Percentiles rank a stretch among this genome's conserved stretches.
phyloP scores from a whole-genome alignment of 257 asterid species.

The Anisodus acutangulus region DNA sequence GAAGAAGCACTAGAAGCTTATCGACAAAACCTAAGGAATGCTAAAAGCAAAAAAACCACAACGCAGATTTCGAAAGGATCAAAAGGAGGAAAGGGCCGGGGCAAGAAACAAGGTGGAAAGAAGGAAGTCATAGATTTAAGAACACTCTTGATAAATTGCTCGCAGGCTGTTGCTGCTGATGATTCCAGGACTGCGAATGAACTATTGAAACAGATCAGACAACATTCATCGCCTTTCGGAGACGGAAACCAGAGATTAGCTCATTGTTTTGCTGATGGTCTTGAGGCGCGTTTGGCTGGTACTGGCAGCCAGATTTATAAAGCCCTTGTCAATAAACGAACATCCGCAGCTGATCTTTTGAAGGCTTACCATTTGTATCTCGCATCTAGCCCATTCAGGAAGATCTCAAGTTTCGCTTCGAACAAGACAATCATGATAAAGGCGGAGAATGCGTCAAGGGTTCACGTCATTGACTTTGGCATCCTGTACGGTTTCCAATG shows the following conservation, averaged over 20 bases:
- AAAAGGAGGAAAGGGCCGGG: conserved; percentile 42
- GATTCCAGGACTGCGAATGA: conserved; percentile 47
- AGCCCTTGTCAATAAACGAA: conserved; percentile 47
- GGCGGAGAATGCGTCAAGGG: conserved; percentile 39
- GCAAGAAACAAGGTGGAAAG: conserved; percentile 52
- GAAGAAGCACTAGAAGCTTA: conserved; percentile 48
- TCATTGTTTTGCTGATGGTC: conserved; percentile 63
- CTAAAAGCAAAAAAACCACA: conserved; percentile 34
- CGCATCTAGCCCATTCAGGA: conserved; percentile 59
- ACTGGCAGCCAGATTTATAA: conserved; percentile 59
- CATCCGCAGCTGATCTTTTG: conserved; percentile 53
- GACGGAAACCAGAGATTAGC: conserved; percentile 69
- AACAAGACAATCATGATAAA: conserved; percentile 50
- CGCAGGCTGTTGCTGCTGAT: conserved; percentile 66
- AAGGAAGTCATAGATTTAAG: conserved; percentile 63
- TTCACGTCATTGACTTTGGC: conserved; percentile 73
- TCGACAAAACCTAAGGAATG: conserved; percentile 40
- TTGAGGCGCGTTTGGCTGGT: conserved; percentile 70
- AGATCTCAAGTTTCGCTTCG: conserved; percentile 48
- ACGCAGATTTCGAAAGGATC: conserved; percentile 40
- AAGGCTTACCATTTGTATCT: conserved; percentile 66
- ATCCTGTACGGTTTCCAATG: conserved; percentile 73
- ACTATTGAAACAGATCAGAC: conserved; percentile 57
- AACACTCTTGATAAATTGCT: conserved; percentile 61
- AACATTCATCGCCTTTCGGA: conserved; percentile 60